phyloP scores from a whole-genome alignment of 2,329 filamentous ascomycete species.

The Zymoseptoria pseudotritici region DNA sequence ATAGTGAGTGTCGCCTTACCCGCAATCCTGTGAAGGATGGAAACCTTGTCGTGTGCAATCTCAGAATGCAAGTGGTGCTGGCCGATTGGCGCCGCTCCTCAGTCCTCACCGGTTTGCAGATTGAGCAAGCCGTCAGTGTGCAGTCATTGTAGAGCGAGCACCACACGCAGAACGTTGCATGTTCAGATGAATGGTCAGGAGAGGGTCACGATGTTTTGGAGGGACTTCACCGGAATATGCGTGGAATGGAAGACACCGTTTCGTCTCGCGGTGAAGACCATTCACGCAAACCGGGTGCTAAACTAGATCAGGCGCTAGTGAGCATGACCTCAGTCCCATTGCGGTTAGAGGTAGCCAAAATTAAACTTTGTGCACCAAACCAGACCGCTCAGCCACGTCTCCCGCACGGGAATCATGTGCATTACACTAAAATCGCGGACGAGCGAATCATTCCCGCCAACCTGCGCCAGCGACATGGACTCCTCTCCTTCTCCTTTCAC shows the following conservation, averaged over 20 bases:
- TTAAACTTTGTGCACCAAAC: conserved; percentile 5
- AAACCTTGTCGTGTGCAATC: not conserved
- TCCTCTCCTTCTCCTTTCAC: not conserved
- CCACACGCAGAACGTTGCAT: not conserved
- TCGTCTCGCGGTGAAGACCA: not conserved
- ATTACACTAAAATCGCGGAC: not conserved
- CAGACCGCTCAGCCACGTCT: conserved; percentile 2
- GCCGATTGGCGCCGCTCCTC: not conserved
- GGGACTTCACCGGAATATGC: not conserved
- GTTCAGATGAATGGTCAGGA: not conserved
- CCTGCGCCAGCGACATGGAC: conserved; percentile 1
- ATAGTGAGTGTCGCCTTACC: not conserved
- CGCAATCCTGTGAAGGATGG: not conserved
- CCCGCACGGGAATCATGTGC: not conserved
- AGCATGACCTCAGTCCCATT: not conserved
- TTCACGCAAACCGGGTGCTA: not conserved
- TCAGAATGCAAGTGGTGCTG: not conserved
- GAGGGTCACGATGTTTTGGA: not conserved
- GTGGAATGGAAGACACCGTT: not conserved
- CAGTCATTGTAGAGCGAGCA: not conserved
- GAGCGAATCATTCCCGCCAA: not conserved
- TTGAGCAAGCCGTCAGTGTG: not conserved
- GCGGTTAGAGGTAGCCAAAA: conserved; percentile 1
- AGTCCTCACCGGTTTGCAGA: not conserved
- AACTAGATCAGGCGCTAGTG: not conserved